These are phyloP conservation scores for Wickerhamiella azyma DNA, from an alignment of 805 yeast species.

Conservation along the genomic window DNA sequence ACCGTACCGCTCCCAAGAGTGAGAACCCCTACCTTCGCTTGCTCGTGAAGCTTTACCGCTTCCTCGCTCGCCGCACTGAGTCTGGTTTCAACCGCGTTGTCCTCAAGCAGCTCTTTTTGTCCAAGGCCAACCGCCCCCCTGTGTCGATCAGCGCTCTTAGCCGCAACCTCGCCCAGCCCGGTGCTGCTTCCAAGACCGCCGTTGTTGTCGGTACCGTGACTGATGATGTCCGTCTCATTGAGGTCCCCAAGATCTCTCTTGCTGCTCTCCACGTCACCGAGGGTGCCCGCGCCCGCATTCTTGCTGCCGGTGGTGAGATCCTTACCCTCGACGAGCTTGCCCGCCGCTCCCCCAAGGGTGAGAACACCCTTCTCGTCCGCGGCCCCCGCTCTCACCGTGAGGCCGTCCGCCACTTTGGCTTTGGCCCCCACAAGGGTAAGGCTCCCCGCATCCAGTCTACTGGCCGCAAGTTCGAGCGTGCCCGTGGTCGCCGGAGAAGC, in stretches of 20 bases:
- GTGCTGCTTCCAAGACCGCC: conserved; percentile 78
- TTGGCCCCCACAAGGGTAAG: conserved; percentile 99
- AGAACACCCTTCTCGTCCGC: conserved; percentile 94
- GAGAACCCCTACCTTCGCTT: conserved; percentile 97
- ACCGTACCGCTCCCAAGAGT: conserved; percentile 98
- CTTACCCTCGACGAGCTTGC: conserved; percentile 99
- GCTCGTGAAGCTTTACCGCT: conserved; percentile 95
- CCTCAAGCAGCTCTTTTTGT: conserved; percentile 87
- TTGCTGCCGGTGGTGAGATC: conserved; percentile 99
- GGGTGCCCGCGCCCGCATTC: conserved; percentile 94
- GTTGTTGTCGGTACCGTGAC: conserved; percentile 99
- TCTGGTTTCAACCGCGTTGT: conserved; percentile 93
- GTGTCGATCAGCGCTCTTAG: conserved; percentile 88
- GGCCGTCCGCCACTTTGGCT: conserved; percentile 99
- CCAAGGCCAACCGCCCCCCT: conserved; percentile 99
- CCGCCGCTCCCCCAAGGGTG: conserved; percentile 98
- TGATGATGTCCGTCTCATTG: conserved; percentile 88
- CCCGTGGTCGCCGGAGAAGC: conserved; percentile 99
- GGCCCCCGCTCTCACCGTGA: conserved; percentile 99
- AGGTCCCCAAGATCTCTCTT: conserved; percentile 91
- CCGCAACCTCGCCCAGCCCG: conserved; percentile 69
- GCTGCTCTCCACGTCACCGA: conserved; percentile 99
- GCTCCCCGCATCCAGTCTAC: conserved; percentile 95
- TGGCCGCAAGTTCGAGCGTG: conserved; percentile 99
- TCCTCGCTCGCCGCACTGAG: conserved; percentile 99